These are phyloP conservation scores for Verticillium nubilum DNA, from an alignment of 2,329 filamentous ascomycete genomes.

Conservation along the genomic window DNA sequence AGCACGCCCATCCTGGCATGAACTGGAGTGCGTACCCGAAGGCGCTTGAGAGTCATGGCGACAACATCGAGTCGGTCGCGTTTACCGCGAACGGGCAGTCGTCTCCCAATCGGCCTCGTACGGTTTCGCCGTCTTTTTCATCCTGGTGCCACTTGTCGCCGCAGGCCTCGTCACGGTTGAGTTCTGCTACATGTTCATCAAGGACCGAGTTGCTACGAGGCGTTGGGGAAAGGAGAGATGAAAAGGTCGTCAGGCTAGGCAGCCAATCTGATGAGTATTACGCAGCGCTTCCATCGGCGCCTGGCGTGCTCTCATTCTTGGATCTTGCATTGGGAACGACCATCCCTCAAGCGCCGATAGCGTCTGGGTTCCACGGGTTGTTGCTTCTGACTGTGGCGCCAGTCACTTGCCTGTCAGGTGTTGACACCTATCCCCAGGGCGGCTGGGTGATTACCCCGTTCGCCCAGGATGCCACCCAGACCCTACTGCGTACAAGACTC, in stretches of 20 bases:
- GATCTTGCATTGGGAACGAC: not conserved
- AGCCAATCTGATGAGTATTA: not conserved
- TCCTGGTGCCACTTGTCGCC: not conserved
- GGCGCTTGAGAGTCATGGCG: not conserved
- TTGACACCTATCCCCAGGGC: no score
- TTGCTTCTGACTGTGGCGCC: not conserved
- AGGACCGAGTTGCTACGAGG: not conserved
- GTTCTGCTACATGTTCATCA: not conserved
- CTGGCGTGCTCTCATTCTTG: not conserved
- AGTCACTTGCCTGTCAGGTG: no score
- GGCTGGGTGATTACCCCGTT: no score
- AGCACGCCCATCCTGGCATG: not conserved
- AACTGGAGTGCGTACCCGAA: not conserved
- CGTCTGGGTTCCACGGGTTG: not conserved
- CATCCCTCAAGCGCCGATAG: not conserved
- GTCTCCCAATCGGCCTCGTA: not conserved
- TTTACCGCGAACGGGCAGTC: not conserved
- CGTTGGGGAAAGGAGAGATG: not conserved
- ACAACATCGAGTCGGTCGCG: not conserved
- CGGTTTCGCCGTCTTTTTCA: not conserved
- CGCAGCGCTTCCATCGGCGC: not conserved
- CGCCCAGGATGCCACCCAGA: no score
- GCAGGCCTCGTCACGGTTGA: not conserved
- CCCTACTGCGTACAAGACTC: no score
- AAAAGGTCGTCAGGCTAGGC: not conserved